Base-by-base conservation (phyloP, 2,329 filamentous ascomycete genomes). In the Penicillium nordicum region DNA sequence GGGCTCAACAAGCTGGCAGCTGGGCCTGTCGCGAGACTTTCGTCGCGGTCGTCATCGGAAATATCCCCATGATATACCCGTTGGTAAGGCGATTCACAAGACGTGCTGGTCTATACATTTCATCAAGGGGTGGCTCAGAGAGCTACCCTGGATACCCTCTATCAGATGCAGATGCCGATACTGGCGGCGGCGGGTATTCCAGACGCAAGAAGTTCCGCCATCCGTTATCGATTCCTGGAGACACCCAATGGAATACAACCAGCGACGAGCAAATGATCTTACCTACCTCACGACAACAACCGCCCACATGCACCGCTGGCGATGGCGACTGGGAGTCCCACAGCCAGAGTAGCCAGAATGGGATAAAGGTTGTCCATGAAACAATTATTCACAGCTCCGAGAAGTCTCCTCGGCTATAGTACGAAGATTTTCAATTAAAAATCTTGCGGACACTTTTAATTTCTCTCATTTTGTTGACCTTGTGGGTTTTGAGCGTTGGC, bases 1-100 rank as follows among this genome's bases (percentile, higher is more conserved):
- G 75, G 47, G 73, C 76, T 47, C 59, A 70, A 55, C 70, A 74
- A 63, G 75, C 74, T 12, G 76, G 76, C 51, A 73, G 68, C 63
- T 79, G 76, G 76, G 74, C 76, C 50, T 72, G 71, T 36, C 76
- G 77, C 50, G 76, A 78, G 61, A 76, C 76, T 36, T 78, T 79
- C 47, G 72, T 78, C 47, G 76, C 76, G 14, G 74, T 78, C 11
- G 58, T 78, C 23, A 73, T 79, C 54, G 69, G 69, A 50, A 78
- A 79, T 60, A 45, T 72, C 5, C 77, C 77, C 2, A 75, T 78
- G 68, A 73, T 78, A 50, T 77, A 77, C 58, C 73, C 71, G 0
- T 55, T 72, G 10, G 27, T 72, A 34, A 70, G 70, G 2, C 66
- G 69, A 1, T 30, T 65, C 1, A 63, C 64, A 9, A 65, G 58